Evolutionary conservation across 1,284 basidiomycete genomes (phyloP).

Genomic region (Marasmius fiardii): DNA sequence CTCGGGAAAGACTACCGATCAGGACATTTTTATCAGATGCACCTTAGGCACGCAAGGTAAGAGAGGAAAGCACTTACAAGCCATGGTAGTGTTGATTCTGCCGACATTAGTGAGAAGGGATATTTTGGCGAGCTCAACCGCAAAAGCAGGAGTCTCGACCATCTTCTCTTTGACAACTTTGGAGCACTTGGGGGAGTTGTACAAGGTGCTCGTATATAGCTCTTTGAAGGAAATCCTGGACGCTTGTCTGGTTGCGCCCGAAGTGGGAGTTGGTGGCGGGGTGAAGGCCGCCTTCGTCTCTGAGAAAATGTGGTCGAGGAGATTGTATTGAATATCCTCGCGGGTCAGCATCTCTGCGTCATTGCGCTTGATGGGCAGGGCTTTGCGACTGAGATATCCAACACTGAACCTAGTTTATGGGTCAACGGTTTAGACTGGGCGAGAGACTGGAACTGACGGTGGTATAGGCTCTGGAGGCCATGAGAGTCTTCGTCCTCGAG

Average conservation of each 20-base stretch:
- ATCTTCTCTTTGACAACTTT: constrained; percentile 87
- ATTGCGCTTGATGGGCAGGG: constrained; percentile 71
- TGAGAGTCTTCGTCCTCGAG: not conserved
- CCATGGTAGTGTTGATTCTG: constrained; percentile 93
- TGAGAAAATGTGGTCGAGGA: constrained; percentile 76
- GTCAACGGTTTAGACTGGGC: constrained; percentile 12
- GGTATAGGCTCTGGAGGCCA: constrained; percentile 46
- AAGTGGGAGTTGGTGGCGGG: constrained; percentile 43
- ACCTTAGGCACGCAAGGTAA: not conserved
- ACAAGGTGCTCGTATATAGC: constrained; percentile 79
- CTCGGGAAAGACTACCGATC: constrained; percentile 64
- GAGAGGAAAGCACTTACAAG: constrained; percentile 55
- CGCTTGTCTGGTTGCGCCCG: constrained; percentile 8
- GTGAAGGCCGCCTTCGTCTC: constrained; percentile 73
- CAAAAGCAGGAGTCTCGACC: constrained; percentile 75
- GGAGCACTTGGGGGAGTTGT: constrained; percentile 80
- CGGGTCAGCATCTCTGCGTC: constrained; percentile 78
- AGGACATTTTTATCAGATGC: constrained; percentile 25
- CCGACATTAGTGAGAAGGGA: constrained; percentile 88
- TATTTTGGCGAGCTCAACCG: constrained; percentile 80
- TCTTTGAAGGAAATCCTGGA: constrained; percentile 74
- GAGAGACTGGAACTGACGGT: constrained; percentile 35
- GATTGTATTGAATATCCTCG: constrained; percentile 83
- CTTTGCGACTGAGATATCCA: constrained; percentile 67
- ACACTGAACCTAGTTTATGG: constrained; percentile 36